Conservation (phyloP, 305 asterid genomes). For the Solanum hybrid region DNA sequence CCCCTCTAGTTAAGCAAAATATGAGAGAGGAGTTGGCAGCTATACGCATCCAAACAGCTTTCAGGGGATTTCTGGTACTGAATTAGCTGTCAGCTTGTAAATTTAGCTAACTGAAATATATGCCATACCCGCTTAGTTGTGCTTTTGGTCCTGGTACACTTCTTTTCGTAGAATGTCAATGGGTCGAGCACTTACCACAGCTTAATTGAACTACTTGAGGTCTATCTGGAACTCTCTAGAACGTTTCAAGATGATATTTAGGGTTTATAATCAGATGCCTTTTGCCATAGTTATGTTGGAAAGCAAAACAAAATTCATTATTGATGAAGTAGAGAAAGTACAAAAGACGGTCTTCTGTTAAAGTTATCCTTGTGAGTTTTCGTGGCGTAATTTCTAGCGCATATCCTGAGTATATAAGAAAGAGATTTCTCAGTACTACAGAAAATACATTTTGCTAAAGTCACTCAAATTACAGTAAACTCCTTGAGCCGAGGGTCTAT, state of each 20-base stretch:
- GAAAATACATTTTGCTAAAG: neutral
- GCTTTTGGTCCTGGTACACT: neutral
- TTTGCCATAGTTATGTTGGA: neutral
- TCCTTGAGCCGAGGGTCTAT: neutral
- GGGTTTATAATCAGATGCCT: neutral
- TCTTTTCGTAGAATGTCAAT: neutral
- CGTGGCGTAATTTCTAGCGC: neutral
- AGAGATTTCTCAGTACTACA: neutral
- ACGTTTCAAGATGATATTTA: neutral
- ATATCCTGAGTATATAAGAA: neutral
- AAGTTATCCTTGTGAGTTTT: neutral
- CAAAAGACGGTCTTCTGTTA: neutral
- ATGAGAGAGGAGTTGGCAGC: conserved; percentile 79
- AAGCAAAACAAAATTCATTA: neutral
- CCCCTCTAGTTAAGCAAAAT: conserved; percentile 29
- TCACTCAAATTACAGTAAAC: neutral
- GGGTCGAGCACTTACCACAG: neutral
- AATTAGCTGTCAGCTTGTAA: conserved; percentile 8
- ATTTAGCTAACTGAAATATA: neutral
- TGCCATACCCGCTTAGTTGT: neutral
- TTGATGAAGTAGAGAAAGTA: neutral
- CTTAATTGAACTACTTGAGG: neutral
- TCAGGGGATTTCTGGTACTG: conserved; percentile 82
- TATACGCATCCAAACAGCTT: conserved; percentile 74
- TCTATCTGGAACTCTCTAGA: neutral